phyloP scores from a whole-genome alignment of 2,329 filamentous ascomycete species.

The Westerdykella sp. region DNA sequence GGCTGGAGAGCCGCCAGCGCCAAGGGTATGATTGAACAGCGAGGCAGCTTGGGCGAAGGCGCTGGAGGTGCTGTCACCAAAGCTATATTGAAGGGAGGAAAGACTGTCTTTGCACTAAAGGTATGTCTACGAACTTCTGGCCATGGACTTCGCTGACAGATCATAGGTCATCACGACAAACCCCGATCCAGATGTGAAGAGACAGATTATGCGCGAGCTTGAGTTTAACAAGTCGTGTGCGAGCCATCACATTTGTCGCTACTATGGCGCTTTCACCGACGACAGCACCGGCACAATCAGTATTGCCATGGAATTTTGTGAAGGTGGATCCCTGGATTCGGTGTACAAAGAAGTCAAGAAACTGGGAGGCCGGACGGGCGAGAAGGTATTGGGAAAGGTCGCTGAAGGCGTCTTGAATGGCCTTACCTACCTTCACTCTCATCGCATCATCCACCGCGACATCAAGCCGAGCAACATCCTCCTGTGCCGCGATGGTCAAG shows the following conservation, averaged over 20 bases:
- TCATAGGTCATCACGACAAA: slow-evolving; percentile 87
- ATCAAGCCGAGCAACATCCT: slow-evolving; percentile 99
- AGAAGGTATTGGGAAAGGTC: slow-evolving; percentile 95
- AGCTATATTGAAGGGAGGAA: slow-evolving; percentile 81
- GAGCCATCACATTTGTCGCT: slow-evolving; percentile 91
- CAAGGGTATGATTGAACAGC: slow-evolving; percentile 78
- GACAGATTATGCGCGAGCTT: slow-evolving; percentile 92
- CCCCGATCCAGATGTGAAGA: slow-evolving; percentile 95
- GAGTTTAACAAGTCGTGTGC: slow-evolving; percentile 98
- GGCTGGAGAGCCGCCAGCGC: slow-evolving; percentile 91
- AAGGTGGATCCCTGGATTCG: slow-evolving; percentile 90
- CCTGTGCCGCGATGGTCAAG: slow-evolving; percentile 76
- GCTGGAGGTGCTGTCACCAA: slow-evolving; percentile 92
- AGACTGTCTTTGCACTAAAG: slow-evolving; percentile 94
- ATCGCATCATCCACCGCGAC: slow-evolving; percentile 97
- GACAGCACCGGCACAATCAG: slow-evolving; percentile 94
- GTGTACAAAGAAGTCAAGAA: slow-evolving; percentile 98
- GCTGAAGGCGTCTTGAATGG: slow-evolving; percentile 92
- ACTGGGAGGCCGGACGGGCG: slow-evolving; percentile 85
- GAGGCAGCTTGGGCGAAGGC: slow-evolving; percentile 87
- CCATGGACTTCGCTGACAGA: background rate
- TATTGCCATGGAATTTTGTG: slow-evolving; percentile 98
- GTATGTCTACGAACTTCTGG: slow-evolving; percentile 47
- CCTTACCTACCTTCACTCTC: slow-evolving; percentile 87
- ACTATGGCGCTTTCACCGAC: slow-evolving; percentile 96